Evolutionary conservation across 768 basidiomycete genomes (phyloP), one percentile per base, ranked within the genome.

Genomic region (Phanerochaete sordida): DNA sequence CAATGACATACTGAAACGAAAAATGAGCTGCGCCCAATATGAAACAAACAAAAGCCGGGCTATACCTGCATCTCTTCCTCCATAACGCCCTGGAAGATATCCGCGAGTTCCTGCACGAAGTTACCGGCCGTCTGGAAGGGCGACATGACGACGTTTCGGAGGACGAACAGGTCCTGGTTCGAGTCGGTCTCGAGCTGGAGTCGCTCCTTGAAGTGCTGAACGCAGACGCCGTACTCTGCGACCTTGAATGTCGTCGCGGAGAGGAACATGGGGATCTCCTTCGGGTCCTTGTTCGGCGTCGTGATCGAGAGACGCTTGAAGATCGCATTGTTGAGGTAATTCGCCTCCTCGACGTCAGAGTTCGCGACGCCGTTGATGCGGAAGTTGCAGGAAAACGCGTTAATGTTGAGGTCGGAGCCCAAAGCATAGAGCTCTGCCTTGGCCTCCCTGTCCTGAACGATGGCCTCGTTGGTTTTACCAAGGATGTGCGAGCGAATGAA

Each of bases 361-460:
- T 77, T 80, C 45, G 68, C 37, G 31, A 50, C 56, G 35, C 71
- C 76, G 52, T 72, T 65, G 48, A 73, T 58, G 21, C 71, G 68
- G 70, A 80, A 79, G 68, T 81, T 80, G 68, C 73, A 74, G 1
- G 74, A 72, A 57, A 81, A 81, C 1, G 74, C 70, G 58, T 80
- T 79, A 69, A 81, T 78, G 53, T 68, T 72, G 57, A 81, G 72
- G 61, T 81, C 80, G 7, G 74, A 73, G 19, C 77, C 78, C 9
- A 76, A 52, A n/a, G 65, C 60, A 15, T 57, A 53, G 47, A 76
- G 57, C 27, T 69, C 54, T 4, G 68, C 58, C 67, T 63, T 63
- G 15, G 73, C 68, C 6, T 64, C 57, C 47, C 49, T 19, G 58
- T 77, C 71, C n/a, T 64, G 49, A 31, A 70, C 54, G 24, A 77